Percentiles rank a stretch among this genome's conserved stretches.
Conservation (phyloP, 2,329 filamentous ascomycete genomes). For the Cladobotryum protrusum region DNA sequence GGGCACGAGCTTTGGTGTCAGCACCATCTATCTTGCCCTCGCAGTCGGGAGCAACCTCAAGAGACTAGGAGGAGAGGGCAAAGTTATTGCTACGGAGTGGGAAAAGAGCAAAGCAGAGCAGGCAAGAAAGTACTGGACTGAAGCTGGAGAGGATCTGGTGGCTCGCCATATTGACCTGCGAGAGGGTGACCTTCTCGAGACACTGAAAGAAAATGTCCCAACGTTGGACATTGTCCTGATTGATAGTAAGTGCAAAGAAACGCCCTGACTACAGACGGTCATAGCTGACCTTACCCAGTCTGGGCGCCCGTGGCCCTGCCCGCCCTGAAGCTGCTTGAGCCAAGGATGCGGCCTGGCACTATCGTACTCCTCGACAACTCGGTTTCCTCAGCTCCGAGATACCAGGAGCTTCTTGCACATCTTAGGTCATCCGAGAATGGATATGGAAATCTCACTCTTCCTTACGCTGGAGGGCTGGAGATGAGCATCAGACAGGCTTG, state of each 20-base stretch:
- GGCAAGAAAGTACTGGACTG: slow-evolving; percentile 49
- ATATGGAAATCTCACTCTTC: slow-evolving; percentile 35
- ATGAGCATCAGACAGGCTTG: slow-evolving; percentile 10
- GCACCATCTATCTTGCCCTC: slow-evolving; percentile 56
- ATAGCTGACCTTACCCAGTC: slow-evolving; percentile 30
- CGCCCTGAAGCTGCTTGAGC: slow-evolving; percentile 40
- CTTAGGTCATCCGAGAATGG: slow-evolving; percentile 39
- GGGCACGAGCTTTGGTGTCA: slow-evolving; percentile 56
- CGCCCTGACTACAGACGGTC: background rate
- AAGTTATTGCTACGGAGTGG: slow-evolving; percentile 55
- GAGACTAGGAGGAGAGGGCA: background rate
- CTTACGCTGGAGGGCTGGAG: slow-evolving; percentile 25
- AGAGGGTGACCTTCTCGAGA: slow-evolving; percentile 52
- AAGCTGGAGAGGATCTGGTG: slow-evolving; percentile 40
- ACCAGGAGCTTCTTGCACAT: slow-evolving; percentile 41
- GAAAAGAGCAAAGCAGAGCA: slow-evolving; percentile 46
- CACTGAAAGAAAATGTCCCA: slow-evolving; percentile 27
- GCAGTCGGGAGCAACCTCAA: slow-evolving; percentile 45
- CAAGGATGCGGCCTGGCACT: slow-evolving; percentile 39
- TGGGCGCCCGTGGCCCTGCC: slow-evolving; percentile 51
- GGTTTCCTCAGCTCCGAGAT: slow-evolving; percentile 30
- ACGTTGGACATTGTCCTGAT: slow-evolving; percentile 43
- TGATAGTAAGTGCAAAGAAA: slow-evolving; percentile 39
- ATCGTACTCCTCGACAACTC: slow-evolving; percentile 47
- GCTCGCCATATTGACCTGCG: slow-evolving; percentile 48